These are phyloP conservation scores for Mixia osmundae DNA, from an alignment of 1,284 basidiomycete genomes.

Conservation along the genomic window DNA sequence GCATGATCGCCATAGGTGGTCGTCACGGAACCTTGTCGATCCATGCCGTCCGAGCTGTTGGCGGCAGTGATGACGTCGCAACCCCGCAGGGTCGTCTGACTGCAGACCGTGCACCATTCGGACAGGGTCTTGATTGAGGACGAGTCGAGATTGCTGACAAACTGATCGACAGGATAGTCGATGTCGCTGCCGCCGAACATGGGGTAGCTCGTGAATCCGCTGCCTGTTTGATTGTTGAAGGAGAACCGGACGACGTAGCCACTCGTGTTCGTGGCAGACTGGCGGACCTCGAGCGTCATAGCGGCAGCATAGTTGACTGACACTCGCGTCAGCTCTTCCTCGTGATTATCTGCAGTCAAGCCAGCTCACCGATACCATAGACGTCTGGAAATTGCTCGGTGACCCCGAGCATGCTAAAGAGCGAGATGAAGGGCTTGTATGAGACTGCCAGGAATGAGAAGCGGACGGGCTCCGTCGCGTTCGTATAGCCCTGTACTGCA, in stretches of 20 bases:
- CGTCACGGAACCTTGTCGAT: no score
- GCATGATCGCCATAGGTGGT: slow-evolving; percentile 1
- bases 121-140: slow-evolving; percentile 21
- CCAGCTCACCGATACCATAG: slow-evolving; percentile 36
- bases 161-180: slow-evolving; percentile 42
- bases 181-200: slow-evolving; percentile 28
- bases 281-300: slow-evolving; percentile 50
- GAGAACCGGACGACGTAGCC: slow-evolving; percentile 36
- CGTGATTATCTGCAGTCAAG: neutral
- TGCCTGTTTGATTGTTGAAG: slow-evolving; percentile 56
- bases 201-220: slow-evolving; percentile 16
- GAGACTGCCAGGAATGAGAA: slow-evolving; percentile 44
- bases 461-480: slow-evolving; percentile 50
- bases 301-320: slow-evolving; percentile 52
- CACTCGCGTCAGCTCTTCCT: neutral
- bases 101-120: slow-evolving; percentile 24
- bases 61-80: slow-evolving; percentile 3
- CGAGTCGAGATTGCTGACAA: slow-evolving; percentile 44
- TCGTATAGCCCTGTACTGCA: slow-evolving; percentile 47
- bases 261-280: slow-evolving; percentile 21
- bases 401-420: slow-evolving; percentile 49
- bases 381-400: slow-evolving; percentile 21
- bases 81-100: slow-evolving; percentile 3
- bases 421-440: slow-evolving; percentile 69
- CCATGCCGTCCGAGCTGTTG: no score